Evolutionary conservation across 2,329 filamentous ascomycete genomes (phyloP).

Genomic region (Zasmidium cellare): DNA sequence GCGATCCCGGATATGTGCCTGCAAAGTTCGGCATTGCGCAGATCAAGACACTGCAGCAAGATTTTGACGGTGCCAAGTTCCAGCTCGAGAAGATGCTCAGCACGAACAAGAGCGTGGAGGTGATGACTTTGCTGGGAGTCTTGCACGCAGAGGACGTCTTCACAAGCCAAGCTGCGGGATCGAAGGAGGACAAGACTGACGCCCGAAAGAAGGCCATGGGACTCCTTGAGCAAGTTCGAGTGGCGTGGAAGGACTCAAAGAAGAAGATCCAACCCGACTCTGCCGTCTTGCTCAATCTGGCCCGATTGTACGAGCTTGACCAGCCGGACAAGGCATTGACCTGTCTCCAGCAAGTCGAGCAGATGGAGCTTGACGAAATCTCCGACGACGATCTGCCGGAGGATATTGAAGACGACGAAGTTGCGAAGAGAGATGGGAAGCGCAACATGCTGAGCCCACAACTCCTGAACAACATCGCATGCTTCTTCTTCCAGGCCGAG

Average conservation of each 20-base stretch:
- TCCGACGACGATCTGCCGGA: conserved; percentile 66
- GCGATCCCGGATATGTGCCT: conserved; percentile 87
- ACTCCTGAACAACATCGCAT: conserved; percentile 94
- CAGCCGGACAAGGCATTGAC: conserved; percentile 87
- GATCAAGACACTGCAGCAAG: conserved; percentile 78
- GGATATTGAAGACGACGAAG: conserved; percentile 30
- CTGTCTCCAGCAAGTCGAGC: conserved; percentile 87
- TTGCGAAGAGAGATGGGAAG: conserved; percentile 46
- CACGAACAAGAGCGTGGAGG: conserved; percentile 70
- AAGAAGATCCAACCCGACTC: conserved; percentile 79
- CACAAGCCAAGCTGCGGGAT: conserved; percentile 66
- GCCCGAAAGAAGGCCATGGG: conserved; percentile 85
- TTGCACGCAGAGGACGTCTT: conserved; percentile 95
- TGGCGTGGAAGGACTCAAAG: conserved; percentile 90
- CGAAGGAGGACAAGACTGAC: conserved; percentile 81
- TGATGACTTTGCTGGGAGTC: conserved; percentile 87
- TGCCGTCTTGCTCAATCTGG: conserved; percentile 86
- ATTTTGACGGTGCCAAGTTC: conserved; percentile 89
- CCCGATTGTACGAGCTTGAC: conserved; percentile 83
- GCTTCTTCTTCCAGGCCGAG: conserved; percentile 88
- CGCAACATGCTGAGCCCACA: conserved; percentile 83
- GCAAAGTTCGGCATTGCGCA: conserved; percentile 95
- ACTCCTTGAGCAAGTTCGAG: conserved; percentile 79
- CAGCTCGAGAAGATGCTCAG: conserved; percentile 85
- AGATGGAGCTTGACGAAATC: conserved; percentile 80